These are phyloP conservation scores for Cytospora mali DNA, from an alignment of 2,329 filamentous ascomycete species.

Conservation along the genomic window DNA sequence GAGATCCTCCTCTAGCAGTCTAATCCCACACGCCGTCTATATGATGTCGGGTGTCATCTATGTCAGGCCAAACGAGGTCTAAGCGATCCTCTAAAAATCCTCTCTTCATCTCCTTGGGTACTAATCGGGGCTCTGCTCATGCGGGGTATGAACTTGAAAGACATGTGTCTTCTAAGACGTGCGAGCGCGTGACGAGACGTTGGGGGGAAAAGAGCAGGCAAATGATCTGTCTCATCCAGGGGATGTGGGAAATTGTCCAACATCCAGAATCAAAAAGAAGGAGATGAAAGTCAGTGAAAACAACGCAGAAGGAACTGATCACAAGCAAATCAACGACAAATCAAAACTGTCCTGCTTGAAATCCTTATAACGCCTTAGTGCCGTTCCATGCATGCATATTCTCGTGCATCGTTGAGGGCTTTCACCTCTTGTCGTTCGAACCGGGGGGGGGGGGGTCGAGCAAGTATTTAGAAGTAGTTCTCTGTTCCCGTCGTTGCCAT, in stretches of 20 bases:
- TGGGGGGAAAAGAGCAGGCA: not conserved
- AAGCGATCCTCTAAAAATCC: slow-evolving; percentile 13
- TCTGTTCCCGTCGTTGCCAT: not conserved
- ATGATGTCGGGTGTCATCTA: slow-evolving; percentile 20
- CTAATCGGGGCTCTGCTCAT: not conserved
- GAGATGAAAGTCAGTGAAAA: not conserved
- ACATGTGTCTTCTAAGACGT: not conserved
- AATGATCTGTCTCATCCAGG: slow-evolving; percentile 1
- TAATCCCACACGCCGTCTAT: slow-evolving; percentile 18
- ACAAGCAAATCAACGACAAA: not conserved
- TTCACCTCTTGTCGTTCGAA: not conserved
- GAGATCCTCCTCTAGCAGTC: slow-evolving; percentile 4
- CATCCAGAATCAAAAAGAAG: slow-evolving; percentile 5
- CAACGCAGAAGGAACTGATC: slow-evolving; percentile 4
- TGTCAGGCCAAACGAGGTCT: slow-evolving; percentile 23
- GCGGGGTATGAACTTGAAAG: not conserved
- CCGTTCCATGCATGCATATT: slow-evolving; percentile 25
- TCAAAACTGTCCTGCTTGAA: slow-evolving; percentile 4
- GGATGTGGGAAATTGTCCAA: not conserved
- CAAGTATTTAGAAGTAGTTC: no score
- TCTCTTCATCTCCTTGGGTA: not conserved
- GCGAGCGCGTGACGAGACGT: not conserved
- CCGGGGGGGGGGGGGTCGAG: no score
- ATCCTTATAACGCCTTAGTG: slow-evolving; percentile 20
- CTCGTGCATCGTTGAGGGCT: slow-evolving; percentile 15